Base-by-base conservation (phyloP, 768 basidiomycete species). In the Leccinum olivaceopallidum region DNA sequence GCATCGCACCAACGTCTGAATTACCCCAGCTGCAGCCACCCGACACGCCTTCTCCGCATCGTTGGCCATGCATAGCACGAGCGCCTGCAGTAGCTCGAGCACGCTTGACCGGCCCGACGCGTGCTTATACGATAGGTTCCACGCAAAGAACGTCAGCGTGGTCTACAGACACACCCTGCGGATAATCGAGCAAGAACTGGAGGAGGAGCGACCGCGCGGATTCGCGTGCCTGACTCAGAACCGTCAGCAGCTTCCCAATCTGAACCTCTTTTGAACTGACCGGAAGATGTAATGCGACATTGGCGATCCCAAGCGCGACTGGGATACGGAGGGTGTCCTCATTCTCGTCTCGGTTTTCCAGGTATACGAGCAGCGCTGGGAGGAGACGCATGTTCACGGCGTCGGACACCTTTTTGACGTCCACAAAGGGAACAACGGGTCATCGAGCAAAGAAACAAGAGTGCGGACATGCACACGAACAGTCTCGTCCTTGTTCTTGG, bases 171-270 rank as follows among this genome's bases (percentile, higher is more conserved):
- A 92, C 90, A 8, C 96, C 95, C 73, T 98, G 96, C 3, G 96
- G 96, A 69, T 98, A 99, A 67, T 99, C 96, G 10, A 98, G 84
- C 53, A 98, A 79, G 81, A 99, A 99, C 69, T 95, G 94, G 42
- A 98, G 84, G 26, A 96, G 80, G 32, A 94, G 85, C 50, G 88
- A 86, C 20, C 97, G 88, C 62, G 93, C 97, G 9, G 92, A 85
- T 71, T 97, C 95, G 70, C 95, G 95, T 7, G 96, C 70, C 37
- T 98, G 96, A 66, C 89, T 86, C 58, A 98, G 83, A 24, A 90
- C 85, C 2, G 94, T 98, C 61, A 98, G 69, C 13, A 98, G 77
- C 28, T 88, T 84, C 0, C 83, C 77, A 24, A 95, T 82, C 64
- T 97, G 94, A 0, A 83, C 77, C 34, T 88, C 83, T 10, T 87